Percentiles rank a stretch among this genome's conserved stretches.
These are phyloP conservation scores for Stagonosporopsis vannaccii DNA, from an alignment of 2,329 filamentous ascomycete species.

Conservation along the genomic window DNA sequence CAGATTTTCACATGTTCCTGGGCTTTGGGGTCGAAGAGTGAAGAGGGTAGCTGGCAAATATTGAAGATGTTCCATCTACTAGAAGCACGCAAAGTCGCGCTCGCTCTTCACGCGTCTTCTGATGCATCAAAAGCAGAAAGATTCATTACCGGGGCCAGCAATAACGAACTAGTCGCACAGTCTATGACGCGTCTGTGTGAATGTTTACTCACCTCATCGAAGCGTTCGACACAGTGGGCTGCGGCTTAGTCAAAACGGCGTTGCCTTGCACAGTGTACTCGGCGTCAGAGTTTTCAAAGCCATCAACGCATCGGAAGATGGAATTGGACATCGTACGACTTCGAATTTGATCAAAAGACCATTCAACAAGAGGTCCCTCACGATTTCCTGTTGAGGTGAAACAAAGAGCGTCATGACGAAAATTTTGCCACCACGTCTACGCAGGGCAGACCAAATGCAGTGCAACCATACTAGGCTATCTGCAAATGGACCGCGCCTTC, in stretches of 20 bases:
- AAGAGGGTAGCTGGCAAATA: background rate
- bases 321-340: background rate
- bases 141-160: too few relatives aligned
- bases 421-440: background rate
- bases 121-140: too few relatives aligned
- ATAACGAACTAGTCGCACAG: too few relatives aligned
- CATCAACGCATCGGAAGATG: background rate
- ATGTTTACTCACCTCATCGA: too few relatives aligned
- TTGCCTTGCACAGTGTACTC: background rate
- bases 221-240: background rate
- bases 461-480: background rate
- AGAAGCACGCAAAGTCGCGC: background rate
- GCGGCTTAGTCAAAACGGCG: background rate
- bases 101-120: too few relatives aligned
- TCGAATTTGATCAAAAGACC: background rate
- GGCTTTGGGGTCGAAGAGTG: too few relatives aligned
- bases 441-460: background rate
- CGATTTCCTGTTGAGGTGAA: background rate
- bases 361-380: background rate
- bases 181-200: background rate
- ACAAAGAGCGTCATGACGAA: background rate
- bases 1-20: too few relatives aligned
- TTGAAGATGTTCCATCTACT: background rate
- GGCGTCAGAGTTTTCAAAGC: background rate
- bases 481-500: conserved; percentile 2